Base-by-base conservation (phyloP, 352 stramenopile species). In the Phytopythium delawarense region DNA sequence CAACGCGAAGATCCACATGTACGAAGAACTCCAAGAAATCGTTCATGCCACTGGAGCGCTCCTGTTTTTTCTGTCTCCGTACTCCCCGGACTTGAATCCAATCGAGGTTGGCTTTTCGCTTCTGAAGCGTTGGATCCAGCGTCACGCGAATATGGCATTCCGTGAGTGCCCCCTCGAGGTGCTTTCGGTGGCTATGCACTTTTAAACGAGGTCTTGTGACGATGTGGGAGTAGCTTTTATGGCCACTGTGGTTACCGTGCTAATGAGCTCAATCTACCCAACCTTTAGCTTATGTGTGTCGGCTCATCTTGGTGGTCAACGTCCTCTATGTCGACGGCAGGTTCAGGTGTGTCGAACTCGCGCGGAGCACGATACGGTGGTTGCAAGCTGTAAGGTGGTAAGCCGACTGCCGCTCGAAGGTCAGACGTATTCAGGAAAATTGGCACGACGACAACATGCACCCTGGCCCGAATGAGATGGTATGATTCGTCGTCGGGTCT, bases 21-120 rank as follows among this genome's bases (percentile, higher is more conserved):
- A 98, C 73, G 78, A 89, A 23, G 92, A 93, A 56, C 85, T 98
- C 64, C 69, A 88, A n/a, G 92, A 97, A 59, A 95, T 97, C 58
- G 92, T 98, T 46, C 96, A 89, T 70, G 96, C 97, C 50, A 98
- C 92, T 62, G 66, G 98, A 30, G 92, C 91, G 15, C 96, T 98
- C 57, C 61, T 69, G 5, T 2, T 69, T 65, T 63, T 65, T 35
- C 23, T 69, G 16, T 62, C 54, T 2, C 52, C 61, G 8, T 65
- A 65, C 35, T 65, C 40, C 2, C 54, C 44, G 1, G n/a, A 66
- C 12, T 39, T 59, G 2, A 66, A 62, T 21, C 54, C 53, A 6
- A 66, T 66, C 32, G 54, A 66, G 34, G 35, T 62, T 20, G 23
- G 44, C 7, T 62, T 66, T 49, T 42, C 21, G 13, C 20, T 49